A percentile compares a stretch with the other conserved stretches of the same genome.
Evolutionary conservation across 768 basidiomycete genomes (phyloP).

Genomic region (Leucosporidium yakuticum): DNA sequence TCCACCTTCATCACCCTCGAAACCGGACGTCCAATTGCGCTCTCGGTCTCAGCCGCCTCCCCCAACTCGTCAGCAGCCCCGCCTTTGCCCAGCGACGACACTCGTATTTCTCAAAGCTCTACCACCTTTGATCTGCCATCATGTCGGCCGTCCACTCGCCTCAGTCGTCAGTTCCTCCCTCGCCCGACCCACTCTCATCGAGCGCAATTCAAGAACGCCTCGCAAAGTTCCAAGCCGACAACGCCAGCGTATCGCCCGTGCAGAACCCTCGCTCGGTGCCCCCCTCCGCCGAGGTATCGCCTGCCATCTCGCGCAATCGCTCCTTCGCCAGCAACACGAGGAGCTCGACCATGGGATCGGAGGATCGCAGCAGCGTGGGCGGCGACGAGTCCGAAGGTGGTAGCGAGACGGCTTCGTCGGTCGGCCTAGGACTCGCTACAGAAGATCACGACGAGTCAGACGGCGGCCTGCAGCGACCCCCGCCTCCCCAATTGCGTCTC

Average conservation of each 20-base stretch:
- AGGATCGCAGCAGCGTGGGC: not conserved
- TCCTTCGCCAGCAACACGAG: not conserved
- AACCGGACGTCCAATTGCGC: too few species aligned
- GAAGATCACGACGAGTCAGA: not conserved
- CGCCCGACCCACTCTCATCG: not conserved
- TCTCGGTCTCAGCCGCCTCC: too few species aligned
- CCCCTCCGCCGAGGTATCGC: not conserved
- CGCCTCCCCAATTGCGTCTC: conserved; percentile 2
- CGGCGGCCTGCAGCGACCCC: not conserved
- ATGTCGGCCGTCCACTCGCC: not conserved
- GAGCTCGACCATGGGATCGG: too few species aligned
- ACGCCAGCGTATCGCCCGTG: not conserved
- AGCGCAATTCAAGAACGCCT: not conserved
- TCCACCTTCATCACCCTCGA: too few species aligned
- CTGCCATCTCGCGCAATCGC: conserved; percentile 3
- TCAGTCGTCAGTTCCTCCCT: not conserved
- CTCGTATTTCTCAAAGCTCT: too few species aligned
- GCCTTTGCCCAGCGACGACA: too few species aligned
- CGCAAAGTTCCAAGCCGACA: not conserved
- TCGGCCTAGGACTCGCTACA: not conserved
- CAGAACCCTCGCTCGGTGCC: not conserved
- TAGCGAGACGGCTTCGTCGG: not conserved
- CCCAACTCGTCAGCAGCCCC: too few species aligned
- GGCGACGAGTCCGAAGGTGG: not conserved
- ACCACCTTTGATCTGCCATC: not conserved